These are phyloP conservation scores for Hordeum marinum DNA, from an alignment of 176 grass and related monocot species.

Conservation along the genomic window DNA sequence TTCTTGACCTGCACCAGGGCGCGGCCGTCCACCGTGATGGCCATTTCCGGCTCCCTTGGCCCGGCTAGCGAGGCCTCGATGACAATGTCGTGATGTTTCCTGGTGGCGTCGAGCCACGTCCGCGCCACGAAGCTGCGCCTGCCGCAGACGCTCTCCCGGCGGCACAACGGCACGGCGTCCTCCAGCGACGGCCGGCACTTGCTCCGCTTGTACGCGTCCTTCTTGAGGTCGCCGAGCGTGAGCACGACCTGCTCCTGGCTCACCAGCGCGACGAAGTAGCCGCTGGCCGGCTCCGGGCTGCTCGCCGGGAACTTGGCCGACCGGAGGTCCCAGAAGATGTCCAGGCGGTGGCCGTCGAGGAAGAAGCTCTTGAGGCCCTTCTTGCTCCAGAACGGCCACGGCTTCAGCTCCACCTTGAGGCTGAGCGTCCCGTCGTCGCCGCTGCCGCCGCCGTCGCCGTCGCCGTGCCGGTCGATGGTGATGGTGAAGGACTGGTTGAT, in stretches of 20 bases:
- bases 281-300: constrained; percentile 56
- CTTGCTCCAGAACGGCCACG: constrained; percentile 95
- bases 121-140: constrained; percentile 51
- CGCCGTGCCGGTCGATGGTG: constrained; percentile 40
- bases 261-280: constrained; percentile 68
- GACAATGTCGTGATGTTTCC: constrained; percentile 65
- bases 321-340: constrained; percentile 86
- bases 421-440: constrained; percentile 22
- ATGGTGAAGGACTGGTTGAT: constrained; percentile 94
- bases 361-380: constrained; percentile 73
- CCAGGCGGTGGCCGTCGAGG: constrained; percentile 49
- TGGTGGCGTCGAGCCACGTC: constrained; percentile 40
- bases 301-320: constrained; percentile 60
- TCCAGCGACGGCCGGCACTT: constrained; percentile 71
- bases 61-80: constrained; percentile 59
- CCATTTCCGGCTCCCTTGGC: constrained; percentile 65
- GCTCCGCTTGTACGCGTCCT: constrained; percentile 84
- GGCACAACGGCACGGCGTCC: constrained; percentile 54
- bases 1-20: constrained; percentile 64
- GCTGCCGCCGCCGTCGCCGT: neutral
- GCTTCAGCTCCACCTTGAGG: constrained; percentile 91
- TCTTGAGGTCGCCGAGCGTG: constrained; percentile 70
- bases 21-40: constrained; percentile 64
- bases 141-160: constrained; percentile 62
- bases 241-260: constrained; percentile 66